Base-by-base conservation (phyloP, 179 eudicot species). In the Patellifolia procumbens region DNA sequence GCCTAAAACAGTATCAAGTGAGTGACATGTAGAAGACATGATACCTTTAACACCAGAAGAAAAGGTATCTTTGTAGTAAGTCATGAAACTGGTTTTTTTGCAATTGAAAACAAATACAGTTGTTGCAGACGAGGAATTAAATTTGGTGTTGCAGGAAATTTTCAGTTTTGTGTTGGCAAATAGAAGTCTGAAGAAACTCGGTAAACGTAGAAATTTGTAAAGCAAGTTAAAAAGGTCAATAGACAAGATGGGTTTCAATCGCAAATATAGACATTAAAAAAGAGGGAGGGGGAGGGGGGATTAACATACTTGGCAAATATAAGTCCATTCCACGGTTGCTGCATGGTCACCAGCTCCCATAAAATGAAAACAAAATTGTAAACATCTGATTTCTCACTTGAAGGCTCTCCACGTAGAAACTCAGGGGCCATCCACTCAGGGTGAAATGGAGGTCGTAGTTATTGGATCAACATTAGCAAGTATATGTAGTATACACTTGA, bases 391-490 rank as follows among this genome's bases (percentile, higher is more conserved):
- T 91, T 95, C 79, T 95, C 99, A 74, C 93, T 87, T 60, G 99
- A 90, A 0, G 99, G 99, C 81, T 95, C 99, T 79, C 97, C 99
- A 15, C 98, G 97, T 45, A 95, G 89, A 77, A 93, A 93, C 81
- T 95, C 99, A 24, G 99, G 99, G 79, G 99, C 99, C 99, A 95
- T 95, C 99, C 99, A 95, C 87, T 95, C 98, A 35, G 99, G 99
- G 98, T 95, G 90, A 81, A 86, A 70, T 7, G 7, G 55, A 74
- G 75, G 84, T 73, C 58, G 78, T 80, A 55, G 43, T 75, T 46
- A 60, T 67, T 69, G 74, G n/a, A 67, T 77, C 75, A 74, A 69
- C 81, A 76, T 70, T 74, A 73, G 72, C 72, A 20, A 70, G 24
- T 43, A 24, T 10, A 22, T 78, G 31, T 15, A 65, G 15, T 11